A percentile compares a stretch with the other conserved stretches of the same genome.
Conservation (phyloP, 768 basidiomycete species). For the Auricularia sp. region DNA sequence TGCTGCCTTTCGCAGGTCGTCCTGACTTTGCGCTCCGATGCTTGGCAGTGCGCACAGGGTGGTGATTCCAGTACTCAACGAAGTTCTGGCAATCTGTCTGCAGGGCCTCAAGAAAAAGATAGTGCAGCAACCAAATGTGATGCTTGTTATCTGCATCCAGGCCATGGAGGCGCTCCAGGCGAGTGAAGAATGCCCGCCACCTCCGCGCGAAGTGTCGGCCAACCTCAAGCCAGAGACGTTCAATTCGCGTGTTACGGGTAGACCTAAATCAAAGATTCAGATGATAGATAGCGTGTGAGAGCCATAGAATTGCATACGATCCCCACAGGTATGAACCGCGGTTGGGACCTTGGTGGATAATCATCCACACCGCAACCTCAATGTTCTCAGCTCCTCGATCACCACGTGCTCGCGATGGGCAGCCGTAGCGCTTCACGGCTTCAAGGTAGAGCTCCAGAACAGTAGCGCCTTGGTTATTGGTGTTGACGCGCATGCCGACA, state of each 20-base stretch:
- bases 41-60: slow-evolving; percentile 19
- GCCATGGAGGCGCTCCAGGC: slow-evolving; percentile 27
- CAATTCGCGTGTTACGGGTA: slow-evolving; percentile 33
- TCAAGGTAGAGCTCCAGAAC: slow-evolving; percentile 17
- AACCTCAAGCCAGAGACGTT: slow-evolving; percentile 35
- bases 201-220: slow-evolving; percentile 26
- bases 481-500: slow-evolving; percentile 12
- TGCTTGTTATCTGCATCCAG: slow-evolving; percentile 20
- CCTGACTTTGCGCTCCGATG: too few species aligned
- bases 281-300: not conserved
- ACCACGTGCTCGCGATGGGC: slow-evolving; percentile 22
- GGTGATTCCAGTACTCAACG: slow-evolving; percentile 28
- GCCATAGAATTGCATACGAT: slow-evolving; percentile 10
- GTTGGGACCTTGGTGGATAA: slow-evolving; percentile 20
- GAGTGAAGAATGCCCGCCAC: too few species aligned
- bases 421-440: slow-evolving; percentile 8
- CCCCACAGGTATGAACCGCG: slow-evolving; percentile 23
- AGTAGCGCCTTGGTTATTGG: slow-evolving; percentile 17
- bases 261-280: slow-evolving; percentile 16
- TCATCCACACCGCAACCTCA: slow-evolving; percentile 25
- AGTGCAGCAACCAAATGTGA: slow-evolving; percentile 37
- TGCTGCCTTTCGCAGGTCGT: slow-evolving; percentile 11
- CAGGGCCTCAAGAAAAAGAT: slow-evolving; percentile 28
- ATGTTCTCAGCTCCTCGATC: slow-evolving; percentile 29
- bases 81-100: slow-evolving; percentile 28